These are phyloP conservation scores for Myriosclerotinia curreyana DNA, from an alignment of 2,329 filamentous ascomycete species.

Conservation along the genomic window DNA sequence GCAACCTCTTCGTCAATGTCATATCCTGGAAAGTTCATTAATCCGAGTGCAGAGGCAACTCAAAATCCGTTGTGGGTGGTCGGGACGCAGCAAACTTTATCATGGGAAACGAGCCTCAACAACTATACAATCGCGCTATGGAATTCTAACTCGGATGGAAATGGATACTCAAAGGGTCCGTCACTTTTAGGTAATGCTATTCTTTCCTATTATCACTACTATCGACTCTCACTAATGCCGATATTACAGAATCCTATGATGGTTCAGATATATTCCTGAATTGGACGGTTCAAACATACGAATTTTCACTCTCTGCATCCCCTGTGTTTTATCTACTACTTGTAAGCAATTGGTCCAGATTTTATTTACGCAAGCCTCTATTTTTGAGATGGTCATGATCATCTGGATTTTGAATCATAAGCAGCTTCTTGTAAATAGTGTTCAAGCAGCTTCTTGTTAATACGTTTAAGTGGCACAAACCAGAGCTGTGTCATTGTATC, in stretches of 20 bases:
- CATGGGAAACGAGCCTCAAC: conserved; percentile 16
- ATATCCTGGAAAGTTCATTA: conserved; percentile 6
- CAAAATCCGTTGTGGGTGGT: conserved; percentile 12
- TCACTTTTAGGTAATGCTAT: conserved; percentile 16
- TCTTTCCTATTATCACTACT: not conserved
- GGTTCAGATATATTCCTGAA: conserved; percentile 12
- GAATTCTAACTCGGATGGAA: conserved; percentile 7
- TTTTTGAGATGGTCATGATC: not conserved
- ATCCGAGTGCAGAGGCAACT: conserved; percentile 10
- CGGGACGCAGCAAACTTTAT: conserved; percentile 16
- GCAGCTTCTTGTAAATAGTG: not conserved
- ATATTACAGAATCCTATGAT: conserved; percentile 13
- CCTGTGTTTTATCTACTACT: conserved; percentile 21
- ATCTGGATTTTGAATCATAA: not conserved
- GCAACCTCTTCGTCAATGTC: conserved; percentile 2
- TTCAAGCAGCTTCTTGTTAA: not conserved
- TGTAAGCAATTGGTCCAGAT: conserved; percentile 9
- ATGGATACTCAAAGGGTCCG: conserved; percentile 14
- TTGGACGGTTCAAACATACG: conserved; percentile 21
- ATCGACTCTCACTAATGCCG: not conserved
- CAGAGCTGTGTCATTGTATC: not conserved
- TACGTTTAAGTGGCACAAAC: not conserved
- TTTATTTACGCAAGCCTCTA: no score
- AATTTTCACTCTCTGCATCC: conserved; percentile 6
- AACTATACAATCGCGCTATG: conserved; percentile 22